phyloP scores from a whole-genome alignment of 306 rosid species.

The Cucumis sativus region Cucumber_9930_V3 NC_026659.2:1148501-1149000 shows the following conservation, averaged over 20 bases:
- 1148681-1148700: constrained; percentile 55
- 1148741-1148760: background rate
- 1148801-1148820: background rate
- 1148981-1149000: background rate
- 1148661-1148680: constrained; percentile 55
- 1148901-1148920: background rate
- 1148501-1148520: constrained; percentile 1
- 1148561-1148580: constrained; percentile 23
- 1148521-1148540: constrained; percentile 4
- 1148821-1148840: background rate
- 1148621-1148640: constrained; percentile 41
- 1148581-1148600: constrained; percentile 38
- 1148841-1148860: background rate
- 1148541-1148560: constrained; percentile 18
- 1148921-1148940: background rate
- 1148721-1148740: background rate
- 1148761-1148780: background rate
- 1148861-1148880: background rate
- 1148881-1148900: background rate
- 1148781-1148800: background rate
- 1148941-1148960: background rate
- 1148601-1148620: constrained; percentile 33
- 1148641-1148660: constrained; percentile 50
- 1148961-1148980: background rate
- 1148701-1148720: constrained; percentile 23